Base-by-base conservation (phyloP, 176 grass and related monocot species). In the Tillandsia leiboldiana region DNA sequence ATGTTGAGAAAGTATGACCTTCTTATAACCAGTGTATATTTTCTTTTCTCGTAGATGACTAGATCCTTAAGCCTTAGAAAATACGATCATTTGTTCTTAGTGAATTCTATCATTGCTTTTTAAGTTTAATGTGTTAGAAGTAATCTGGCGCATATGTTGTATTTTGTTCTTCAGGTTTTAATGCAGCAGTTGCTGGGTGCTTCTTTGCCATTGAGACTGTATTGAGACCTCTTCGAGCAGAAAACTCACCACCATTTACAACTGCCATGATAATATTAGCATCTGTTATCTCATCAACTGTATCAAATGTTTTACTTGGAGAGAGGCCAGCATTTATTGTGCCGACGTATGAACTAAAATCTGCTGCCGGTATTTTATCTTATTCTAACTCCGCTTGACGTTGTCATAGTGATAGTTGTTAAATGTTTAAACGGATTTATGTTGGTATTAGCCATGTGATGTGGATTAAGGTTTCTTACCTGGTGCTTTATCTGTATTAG, bases 141-240 rank as follows among this genome's bases (percentile, higher is more conserved):
- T 52, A 69, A 67, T 65, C 15, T 29, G 1, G 57, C 59, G 63
- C 26, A 61, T 70, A 8, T 78, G 28, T 70, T 64, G 51, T 75
- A 10, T 26, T 9, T 75, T 84, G 12, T 61, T 15, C 10, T 89
- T 81, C 84, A 97, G 94, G 86, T 12, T 97, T 97, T 68, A 92
- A 97, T 73, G 94, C 94, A 71, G 89, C 94, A 74, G 89, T 97
- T 79, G 89, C 94, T 76, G 89, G 94, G 51, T 92, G 86, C 70
- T 97, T 92, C 72, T 97, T 97, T 77, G 84, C 89, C 64, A 92
- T 97, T 67, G 94, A 97, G 83, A 97, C 89, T 89, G 94, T 97
- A 74, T 66, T 97, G 68, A 85, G 94, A 50, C 94, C 93, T 3
- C 86, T 92, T 50, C 81, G 83, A 92, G 94, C 89, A 69, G 94